Base-by-base conservation (phyloP, 495 filamentous ascomycete species). In the Podospora anserina region DNA sequence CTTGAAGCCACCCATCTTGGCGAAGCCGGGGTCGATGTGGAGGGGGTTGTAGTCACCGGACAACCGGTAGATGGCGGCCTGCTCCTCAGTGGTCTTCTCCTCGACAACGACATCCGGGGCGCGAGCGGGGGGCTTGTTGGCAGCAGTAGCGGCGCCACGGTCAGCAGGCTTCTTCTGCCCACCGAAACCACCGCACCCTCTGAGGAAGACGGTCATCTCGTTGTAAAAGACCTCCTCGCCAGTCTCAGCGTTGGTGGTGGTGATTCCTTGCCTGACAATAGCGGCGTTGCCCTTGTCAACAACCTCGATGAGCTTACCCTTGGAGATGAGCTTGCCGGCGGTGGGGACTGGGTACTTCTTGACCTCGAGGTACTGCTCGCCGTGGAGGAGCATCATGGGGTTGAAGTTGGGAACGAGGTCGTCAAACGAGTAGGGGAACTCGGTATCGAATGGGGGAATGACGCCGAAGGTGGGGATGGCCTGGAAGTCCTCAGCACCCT, bases 301-400 rank as follows among this genome's bases (percentile, higher is more conserved):
- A 7, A 98, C 94, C 75, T 99, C 95, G 68, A 99, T 86, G 69
- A 99, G 90, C 78, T 90, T 90, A 64, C 90, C 91, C 81, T 90
- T 91, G 70, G 90, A 93, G 76, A 93, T 79, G 53, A 96, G 89
- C 54, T 88, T 90, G 61, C 86, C 92, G 61, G 88, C 85, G 63
- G 95, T 98, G 34, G 96, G 95, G 79, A 99, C 93, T 61, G 96
- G 95, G 83, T 88, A 97, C 79, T 94, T 92, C 77, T 89, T 89
- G 77, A 99, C 87, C 79, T 98, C 96, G 71, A 98, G 92, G 85
- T 94, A 99, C 82, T 99, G 95, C 83, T 99, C 95, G 74, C 95
- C 95, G 84, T 99, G 95, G 20, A 99, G 89, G 63, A 99, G 88
- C 94, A 98, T 97, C 96, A 97, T 99, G 70, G 94, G 94, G 5